A percentile compares a stretch with the other conserved stretches of the same genome.
These are phyloP conservation scores for Cryptococcus sp. DNA, from an alignment of 1,284 basidiomycete species.

Conservation along the genomic window DNA sequence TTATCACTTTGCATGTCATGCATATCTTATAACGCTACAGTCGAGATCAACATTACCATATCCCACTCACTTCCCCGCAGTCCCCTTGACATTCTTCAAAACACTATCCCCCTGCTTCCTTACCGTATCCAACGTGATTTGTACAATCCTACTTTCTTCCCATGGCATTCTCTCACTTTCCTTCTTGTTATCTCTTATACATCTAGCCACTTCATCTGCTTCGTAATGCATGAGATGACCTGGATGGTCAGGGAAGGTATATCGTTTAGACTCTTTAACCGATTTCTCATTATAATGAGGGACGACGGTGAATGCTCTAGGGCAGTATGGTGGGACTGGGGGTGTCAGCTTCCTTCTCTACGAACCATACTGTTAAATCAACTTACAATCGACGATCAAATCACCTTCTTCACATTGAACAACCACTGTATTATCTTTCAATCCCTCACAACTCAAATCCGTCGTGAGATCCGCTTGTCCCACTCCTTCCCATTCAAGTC, in stretches of 20 bases:
- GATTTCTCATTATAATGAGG: slow-evolving; percentile 56
- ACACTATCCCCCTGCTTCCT: slow-evolving; percentile 38
- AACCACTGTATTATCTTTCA: slow-evolving; percentile 21
- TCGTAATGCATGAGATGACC: slow-evolving; percentile 52
- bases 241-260: slow-evolving; percentile 55
- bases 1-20: too few species aligned
- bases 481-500: slow-evolving; percentile 60
- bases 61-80: slow-evolving; percentile 19
- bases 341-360: neutral
- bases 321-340: slow-evolving; percentile 32
- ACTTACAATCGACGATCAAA: slow-evolving; percentile 35
- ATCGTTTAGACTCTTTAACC: slow-evolving; percentile 29
- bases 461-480: slow-evolving; percentile 30
- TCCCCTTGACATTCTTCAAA: slow-evolving; percentile 28
- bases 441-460: slow-evolving; percentile 24
- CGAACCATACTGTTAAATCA: neutral
- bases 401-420: slow-evolving; percentile 39
- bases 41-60: neutral
- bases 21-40: too few species aligned
- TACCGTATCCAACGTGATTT: slow-evolving; percentile 77
- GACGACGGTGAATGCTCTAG: slow-evolving; percentile 24
- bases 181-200: slow-evolving; percentile 67
- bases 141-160: slow-evolving; percentile 69
- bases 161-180: slow-evolving; percentile 70
- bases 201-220: slow-evolving; percentile 67